Percentiles rank a stretch among this genome's conserved stretches.
Evolutionary conservation across 805 yeast species (phyloP).

Genomic region (Saccharomycopsis fibuligera): DNA sequence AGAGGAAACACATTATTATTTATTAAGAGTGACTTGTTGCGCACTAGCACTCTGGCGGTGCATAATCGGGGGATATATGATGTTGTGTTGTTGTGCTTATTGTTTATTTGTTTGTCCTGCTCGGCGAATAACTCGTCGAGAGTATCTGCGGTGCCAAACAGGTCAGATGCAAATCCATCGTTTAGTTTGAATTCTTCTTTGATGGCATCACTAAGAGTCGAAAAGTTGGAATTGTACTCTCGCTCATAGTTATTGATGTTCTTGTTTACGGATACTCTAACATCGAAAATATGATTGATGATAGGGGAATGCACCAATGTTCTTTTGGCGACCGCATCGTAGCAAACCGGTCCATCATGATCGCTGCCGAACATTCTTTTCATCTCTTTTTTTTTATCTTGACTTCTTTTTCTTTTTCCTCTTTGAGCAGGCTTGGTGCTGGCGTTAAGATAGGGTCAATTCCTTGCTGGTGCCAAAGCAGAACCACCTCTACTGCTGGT

Average conservation of each 20-base stretch:
- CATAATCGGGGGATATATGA: neutral
- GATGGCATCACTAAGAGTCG: neutral
- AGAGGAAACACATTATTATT: conserved; percentile 3
- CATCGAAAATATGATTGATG: conserved; percentile 9
- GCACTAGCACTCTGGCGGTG: conserved; percentile 2
- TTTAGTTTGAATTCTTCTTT: neutral
- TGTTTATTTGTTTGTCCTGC: neutral
- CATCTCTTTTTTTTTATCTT: neutral
- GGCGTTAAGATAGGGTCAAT: no score
- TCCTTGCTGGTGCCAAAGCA: no score
- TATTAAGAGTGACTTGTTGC: conserved; percentile 5
- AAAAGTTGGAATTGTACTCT: neutral
- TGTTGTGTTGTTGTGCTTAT: neutral
- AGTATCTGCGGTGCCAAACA: conserved; percentile 15
- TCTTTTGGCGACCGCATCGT: conserved; percentile 1
- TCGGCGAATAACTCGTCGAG: conserved; percentile 16
- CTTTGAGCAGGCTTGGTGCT: neutral
- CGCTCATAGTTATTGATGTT: neutral
- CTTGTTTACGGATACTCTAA: conserved; percentile 4
- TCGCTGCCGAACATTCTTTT: neutral
- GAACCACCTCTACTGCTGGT: no score
- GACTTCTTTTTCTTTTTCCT: neutral
- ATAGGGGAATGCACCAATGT: conserved; percentile 14
- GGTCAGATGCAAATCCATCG: conserved; percentile 4
- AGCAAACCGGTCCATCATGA: no score